A percentile compares a stretch with the other conserved stretches of the same genome.
Evolutionary conservation across 2,329 filamentous ascomycete genomes (phyloP).

Genomic region (Beauveria sp.): DNA sequence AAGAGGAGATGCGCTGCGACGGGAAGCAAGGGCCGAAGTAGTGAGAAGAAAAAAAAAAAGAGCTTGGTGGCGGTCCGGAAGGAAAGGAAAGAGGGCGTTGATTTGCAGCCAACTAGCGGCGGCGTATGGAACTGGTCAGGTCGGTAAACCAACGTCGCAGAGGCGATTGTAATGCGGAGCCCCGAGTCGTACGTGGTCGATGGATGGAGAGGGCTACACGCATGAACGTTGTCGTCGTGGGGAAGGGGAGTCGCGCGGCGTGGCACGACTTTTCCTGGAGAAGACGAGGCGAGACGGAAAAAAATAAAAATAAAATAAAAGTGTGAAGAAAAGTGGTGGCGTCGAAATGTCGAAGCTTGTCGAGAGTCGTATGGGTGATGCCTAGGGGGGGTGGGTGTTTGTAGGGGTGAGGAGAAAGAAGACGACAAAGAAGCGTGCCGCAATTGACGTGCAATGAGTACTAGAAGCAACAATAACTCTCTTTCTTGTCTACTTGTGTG

Average conservation of each 20-base stretch:
- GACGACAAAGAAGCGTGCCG: not conserved
- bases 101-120: not conserved
- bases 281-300: not conserved
- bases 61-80: not conserved
- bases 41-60: not conserved
- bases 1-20: not conserved
- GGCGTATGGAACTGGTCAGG: not conserved
- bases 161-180: slow-evolving; percentile 10
- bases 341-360: not conserved
- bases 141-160: slow-evolving; percentile 12
- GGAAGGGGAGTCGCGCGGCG: not conserved
- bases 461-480: not conserved
- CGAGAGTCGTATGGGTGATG: not conserved
- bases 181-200: slow-evolving; percentile 1
- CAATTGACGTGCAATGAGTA: too few relatives aligned
- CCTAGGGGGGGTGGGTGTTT: not conserved
- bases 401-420: not conserved
- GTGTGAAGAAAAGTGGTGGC: not conserved
- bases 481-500: not conserved
- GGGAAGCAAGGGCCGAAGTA: not conserved
- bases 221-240: not conserved
- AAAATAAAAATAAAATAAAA: not conserved
- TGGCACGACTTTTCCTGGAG: not conserved
- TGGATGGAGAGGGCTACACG: not conserved
- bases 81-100: not conserved